These are phyloP conservation scores for Glycine tomentella DNA, from an alignment of 306 rosid species.

Conservation along the genomic window DNA sequence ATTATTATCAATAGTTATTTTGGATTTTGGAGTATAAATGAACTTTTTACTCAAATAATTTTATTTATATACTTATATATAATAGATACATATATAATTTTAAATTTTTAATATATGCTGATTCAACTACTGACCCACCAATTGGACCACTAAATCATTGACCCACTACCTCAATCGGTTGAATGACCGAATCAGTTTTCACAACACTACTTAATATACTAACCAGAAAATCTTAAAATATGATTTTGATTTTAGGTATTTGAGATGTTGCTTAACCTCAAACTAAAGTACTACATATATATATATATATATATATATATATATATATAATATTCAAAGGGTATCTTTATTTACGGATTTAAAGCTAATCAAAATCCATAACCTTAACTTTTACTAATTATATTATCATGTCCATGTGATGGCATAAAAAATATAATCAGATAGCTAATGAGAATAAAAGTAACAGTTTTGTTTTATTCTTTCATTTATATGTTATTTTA, in stretches of 20 bases:
- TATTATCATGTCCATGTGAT: constrained; percentile 36
- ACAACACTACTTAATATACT: too few species aligned
- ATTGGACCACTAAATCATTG: too few species aligned
- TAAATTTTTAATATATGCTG: too few species aligned
- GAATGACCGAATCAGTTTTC: too few species aligned
- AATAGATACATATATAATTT: too few species aligned
- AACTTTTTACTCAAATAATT: too few species aligned
- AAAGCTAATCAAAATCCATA: constrained; percentile 29
- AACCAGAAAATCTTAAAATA: background rate
- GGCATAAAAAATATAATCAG: background rate
- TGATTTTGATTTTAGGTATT: background rate
- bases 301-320: too few species aligned
- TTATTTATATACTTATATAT: too few species aligned
- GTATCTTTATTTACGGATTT: background rate
- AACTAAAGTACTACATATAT: constrained; percentile 33
- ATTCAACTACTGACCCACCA: too few species aligned
- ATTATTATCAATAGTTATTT: too few species aligned
- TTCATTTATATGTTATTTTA: constrained; percentile 7
- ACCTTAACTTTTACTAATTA: constrained; percentile 16
- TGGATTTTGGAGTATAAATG: too few species aligned
- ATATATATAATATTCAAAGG: constrained; percentile 23
- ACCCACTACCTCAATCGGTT: too few species aligned
- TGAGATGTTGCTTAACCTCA: constrained; percentile 22
- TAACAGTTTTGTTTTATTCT: background rate
- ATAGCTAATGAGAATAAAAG: constrained; percentile 36